Conservation (phyloP, 2,329 filamentous ascomycete genomes). For the Shiraia bambusicola region DNA sequence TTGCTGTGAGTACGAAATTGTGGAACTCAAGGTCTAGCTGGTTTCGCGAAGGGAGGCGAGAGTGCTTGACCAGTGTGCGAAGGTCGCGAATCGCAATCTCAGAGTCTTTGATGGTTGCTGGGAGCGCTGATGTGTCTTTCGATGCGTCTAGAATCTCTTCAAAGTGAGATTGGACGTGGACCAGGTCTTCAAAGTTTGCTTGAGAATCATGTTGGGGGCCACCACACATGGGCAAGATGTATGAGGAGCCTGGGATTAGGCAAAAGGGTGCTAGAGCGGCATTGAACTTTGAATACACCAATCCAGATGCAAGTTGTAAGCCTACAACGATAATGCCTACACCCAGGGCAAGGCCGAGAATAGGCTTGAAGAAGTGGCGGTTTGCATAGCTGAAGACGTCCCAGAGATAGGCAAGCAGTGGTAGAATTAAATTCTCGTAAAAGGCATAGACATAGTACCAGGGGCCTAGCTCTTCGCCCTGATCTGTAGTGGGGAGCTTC, state of each 20-base stretch:
- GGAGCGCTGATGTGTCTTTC: constrained; percentile 65
- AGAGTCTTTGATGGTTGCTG: constrained; percentile 76
- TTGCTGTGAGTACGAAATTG: constrained; percentile 70
- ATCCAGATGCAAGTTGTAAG: constrained; percentile 56
- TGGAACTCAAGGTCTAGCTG: constrained; percentile 76
- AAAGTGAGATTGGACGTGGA: constrained; percentile 73
- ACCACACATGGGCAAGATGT: constrained; percentile 64
- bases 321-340: constrained; percentile 58
- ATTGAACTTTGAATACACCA: constrained; percentile 64
- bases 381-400: constrained; percentile 62
- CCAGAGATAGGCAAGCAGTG: constrained; percentile 52
- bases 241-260: constrained; percentile 64
- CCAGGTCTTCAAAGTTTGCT: constrained; percentile 70
- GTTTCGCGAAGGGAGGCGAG: constrained; percentile 65
- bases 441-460: constrained; percentile 30
- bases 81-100: constrained; percentile 75
- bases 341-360: constrained; percentile 58
- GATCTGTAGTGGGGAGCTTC: not conserved
- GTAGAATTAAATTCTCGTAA: constrained; percentile 37
- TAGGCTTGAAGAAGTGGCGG: constrained; percentile 61
- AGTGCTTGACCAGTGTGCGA: constrained; percentile 70
- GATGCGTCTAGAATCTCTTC: constrained; percentile 72
- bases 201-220: constrained; percentile 25
- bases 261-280: constrained; percentile 69
- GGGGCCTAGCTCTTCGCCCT: constrained; percentile 18